These are phyloP conservation scores for Gloeophyllum trabeum DNA, from an alignment of 768 basidiomycete species.

Conservation along the genomic window DNA sequence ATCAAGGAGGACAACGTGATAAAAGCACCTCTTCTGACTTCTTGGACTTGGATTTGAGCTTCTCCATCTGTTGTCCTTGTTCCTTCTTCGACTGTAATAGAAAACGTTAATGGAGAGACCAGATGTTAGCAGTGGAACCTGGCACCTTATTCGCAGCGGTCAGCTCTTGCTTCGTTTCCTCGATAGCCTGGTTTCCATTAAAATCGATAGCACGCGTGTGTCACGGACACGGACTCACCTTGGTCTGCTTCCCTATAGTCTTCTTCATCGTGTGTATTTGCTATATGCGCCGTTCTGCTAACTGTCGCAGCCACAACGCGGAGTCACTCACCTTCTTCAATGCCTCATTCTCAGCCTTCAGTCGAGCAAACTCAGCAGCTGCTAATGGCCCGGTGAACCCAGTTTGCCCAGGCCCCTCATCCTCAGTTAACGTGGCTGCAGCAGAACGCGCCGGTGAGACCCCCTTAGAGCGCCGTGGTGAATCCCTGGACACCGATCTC, in stretches of 20 bases:
- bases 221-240: constrained; percentile 30
- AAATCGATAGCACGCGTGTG: not conserved
- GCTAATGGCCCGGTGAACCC: constrained; percentile 25
- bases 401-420: not conserved
- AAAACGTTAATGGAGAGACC: constrained; percentile 1
- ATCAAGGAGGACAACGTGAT: not conserved
- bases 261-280: constrained; percentile 36
- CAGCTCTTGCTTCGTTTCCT: constrained; percentile 37
- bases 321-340: constrained; percentile 30
- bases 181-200: constrained; percentile 30
- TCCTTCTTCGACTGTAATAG: constrained; percentile 30
- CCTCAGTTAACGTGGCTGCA: not conserved
- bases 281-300: constrained; percentile 9
- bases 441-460: not conserved
- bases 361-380: constrained; percentile 35
- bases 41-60: constrained; percentile 31
- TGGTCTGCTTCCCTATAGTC: constrained; percentile 38
- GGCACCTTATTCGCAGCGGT: constrained; percentile 24
- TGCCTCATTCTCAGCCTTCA: constrained; percentile 46
- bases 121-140: not conserved
- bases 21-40: constrained; percentile 50
- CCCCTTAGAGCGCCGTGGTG: not conserved
- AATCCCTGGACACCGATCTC: not conserved
- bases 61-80: constrained; percentile 30
- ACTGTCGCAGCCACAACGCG: not conserved